Evolutionary conservation across 2,329 filamentous ascomycete genomes (phyloP).

Genomic region (Alternaria conjuncta): DNA sequence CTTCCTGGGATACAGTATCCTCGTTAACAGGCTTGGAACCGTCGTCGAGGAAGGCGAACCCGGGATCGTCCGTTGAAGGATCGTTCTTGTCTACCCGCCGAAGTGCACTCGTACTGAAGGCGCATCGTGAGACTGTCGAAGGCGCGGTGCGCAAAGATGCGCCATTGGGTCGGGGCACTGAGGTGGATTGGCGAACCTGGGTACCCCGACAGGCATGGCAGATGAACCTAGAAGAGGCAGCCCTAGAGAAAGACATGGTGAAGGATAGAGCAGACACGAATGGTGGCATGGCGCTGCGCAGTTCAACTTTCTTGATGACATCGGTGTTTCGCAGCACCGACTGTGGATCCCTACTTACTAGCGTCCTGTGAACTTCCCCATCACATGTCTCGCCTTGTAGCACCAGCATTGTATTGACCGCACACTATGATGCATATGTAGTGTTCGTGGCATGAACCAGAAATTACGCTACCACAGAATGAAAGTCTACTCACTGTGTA

Average conservation of each 20-base stretch:
- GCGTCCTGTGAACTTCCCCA: not conserved
- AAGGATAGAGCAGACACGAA: not conserved
- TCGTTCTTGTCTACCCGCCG: constrained; percentile 22
- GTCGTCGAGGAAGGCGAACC: constrained; percentile 18
- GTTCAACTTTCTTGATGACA: constrained; percentile 5
- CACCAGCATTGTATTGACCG: not conserved
- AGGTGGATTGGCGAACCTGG: constrained; percentile 9
- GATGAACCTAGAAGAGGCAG: constrained; percentile 26
- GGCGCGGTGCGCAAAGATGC: constrained; percentile 8
- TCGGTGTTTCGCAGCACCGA: constrained; percentile 8
- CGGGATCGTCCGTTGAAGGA: constrained; percentile 14
- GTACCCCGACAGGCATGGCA: constrained; percentile 32
- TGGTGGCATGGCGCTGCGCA: not conserved
- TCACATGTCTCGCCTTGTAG: not conserved
- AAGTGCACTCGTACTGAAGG: constrained; percentile 28
- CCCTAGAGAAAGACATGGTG: constrained; percentile 33
- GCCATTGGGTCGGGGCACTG: constrained; percentile 7
- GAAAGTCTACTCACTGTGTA: not conserved
- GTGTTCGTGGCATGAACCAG: not conserved
- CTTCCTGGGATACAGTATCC: not conserved
- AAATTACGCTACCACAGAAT: not conserved
- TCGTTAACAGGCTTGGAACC: not conserved
- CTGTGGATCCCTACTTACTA: not conserved
- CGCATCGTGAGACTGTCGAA: constrained; percentile 15
- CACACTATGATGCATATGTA: too few species aligned